Conservation (phyloP, 805 yeast species). For the Metschnikowia borealis region DNA sequence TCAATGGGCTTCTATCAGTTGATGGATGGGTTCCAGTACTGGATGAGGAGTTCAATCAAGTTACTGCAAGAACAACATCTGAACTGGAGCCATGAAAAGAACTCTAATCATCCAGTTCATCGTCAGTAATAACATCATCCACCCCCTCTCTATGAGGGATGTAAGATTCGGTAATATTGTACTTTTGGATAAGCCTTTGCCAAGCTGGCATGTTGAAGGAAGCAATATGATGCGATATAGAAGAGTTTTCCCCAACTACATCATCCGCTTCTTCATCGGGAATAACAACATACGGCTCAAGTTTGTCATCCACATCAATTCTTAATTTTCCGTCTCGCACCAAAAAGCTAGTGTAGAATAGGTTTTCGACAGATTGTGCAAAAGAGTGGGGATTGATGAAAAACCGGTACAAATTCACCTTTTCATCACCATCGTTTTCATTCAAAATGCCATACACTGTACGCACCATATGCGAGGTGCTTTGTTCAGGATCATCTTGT, state of each 20-base stretch:
- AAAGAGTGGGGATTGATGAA: constrained; percentile 75
- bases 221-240: constrained; percentile 58
- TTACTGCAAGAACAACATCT: neutral
- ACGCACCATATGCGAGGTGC: constrained; percentile 63
- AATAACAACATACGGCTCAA: constrained; percentile 41
- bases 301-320: constrained; percentile 46
- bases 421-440: constrained; percentile 23
- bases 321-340: constrained; percentile 66
- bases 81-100: neutral
- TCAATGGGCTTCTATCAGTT: constrained; percentile 45
- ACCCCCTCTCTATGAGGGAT: constrained; percentile 38
- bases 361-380: constrained; percentile 75
- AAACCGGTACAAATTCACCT: constrained; percentile 58
- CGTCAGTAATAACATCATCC: constrained; percentile 11
- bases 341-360: constrained; percentile 78
- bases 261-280: constrained; percentile 21
- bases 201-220: constrained; percentile 66
- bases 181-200: constrained; percentile 51
- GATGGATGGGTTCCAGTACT: constrained; percentile 47
- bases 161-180: constrained; percentile 53
- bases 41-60: constrained; percentile 8
- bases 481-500: constrained; percentile 47
- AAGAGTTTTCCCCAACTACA: neutral
- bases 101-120: neutral
- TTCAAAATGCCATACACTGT: constrained; percentile 44